phyloP scores from a whole-genome alignment of 1,139 yeast species.

The Candida anutae region DNA sequence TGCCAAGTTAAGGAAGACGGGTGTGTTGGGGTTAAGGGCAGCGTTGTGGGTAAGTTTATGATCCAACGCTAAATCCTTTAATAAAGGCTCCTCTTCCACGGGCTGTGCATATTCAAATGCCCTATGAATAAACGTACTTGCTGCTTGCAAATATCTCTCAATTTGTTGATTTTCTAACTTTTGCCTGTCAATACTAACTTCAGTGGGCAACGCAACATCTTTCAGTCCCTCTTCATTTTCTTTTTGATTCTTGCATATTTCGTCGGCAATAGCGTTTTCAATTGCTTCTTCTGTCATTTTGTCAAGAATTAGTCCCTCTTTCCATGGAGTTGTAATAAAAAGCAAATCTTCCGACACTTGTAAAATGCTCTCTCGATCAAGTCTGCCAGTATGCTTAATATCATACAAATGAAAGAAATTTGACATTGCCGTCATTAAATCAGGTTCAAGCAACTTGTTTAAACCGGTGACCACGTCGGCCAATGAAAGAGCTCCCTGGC shows the following conservation, averaged over 20 bases:
- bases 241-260: constrained; percentile 26
- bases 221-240: constrained; percentile 1
- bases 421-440: constrained; percentile 71
- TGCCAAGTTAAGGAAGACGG: constrained; percentile 70
- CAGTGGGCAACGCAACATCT: constrained; percentile 44
- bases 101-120: constrained; percentile 90
- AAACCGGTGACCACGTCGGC: constrained; percentile 69
- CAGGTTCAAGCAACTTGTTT: constrained; percentile 60
- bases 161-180: constrained; percentile 62
- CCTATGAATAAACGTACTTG: constrained; percentile 78
- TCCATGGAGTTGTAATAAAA: constrained; percentile 77
- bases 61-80: constrained; percentile 33
- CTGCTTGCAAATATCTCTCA: constrained; percentile 78
- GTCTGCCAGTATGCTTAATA: constrained; percentile 47
- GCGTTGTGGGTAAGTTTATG: constrained; percentile 48
- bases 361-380: constrained; percentile 73
- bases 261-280: constrained; percentile 59
- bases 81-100: constrained; percentile 33
- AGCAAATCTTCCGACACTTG: constrained; percentile 82
- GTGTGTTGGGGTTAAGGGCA: constrained; percentile 74
- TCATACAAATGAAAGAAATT: constrained; percentile 76
- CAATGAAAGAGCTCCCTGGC: constrained; percentile 51
- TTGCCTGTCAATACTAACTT: constrained; percentile 54
- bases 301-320: constrained; percentile 58
- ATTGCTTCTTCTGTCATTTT: constrained; percentile 51